Evolutionary conservation across 306 rosid genomes (phyloP), one percentile per base, ranked within the genome.

Genomic region (Prunus dulcis): DNA sequence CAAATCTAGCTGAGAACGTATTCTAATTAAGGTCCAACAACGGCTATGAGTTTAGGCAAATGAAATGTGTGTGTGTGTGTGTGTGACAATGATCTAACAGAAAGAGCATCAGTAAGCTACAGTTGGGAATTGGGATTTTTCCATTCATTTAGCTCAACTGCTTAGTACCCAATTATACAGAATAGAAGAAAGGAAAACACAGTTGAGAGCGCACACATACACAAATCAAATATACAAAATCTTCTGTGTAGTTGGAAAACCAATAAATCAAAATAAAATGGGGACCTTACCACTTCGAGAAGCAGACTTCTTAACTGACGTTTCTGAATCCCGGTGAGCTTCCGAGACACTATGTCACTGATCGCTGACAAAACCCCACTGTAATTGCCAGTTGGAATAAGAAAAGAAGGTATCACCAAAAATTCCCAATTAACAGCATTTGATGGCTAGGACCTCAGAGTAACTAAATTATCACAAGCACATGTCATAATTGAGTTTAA

Each of bases 281-380:
- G 34, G 28, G 46, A 46, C 1, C 78, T 73, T 49, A 85, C 97
- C 96, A 92, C 91, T 92, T 92, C 92, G 81, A 92, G 92, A 83
- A 90, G 74, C 71, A 95, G 82, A n/a, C 99, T 87, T 74, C 77
- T 87, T 60, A 90, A 17, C 75, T 92, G 96, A 83, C 92, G 84
- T 69, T 89, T 95, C 77, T 89, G 93, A 72, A 90, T 90, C 19
- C 97, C 97, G 15, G 90, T 89, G 64, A 95, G 97, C 88, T 90
- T 95, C 92, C 92, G 97, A 69, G 99, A 90, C 60, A 88, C 93
- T 20, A 89, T 14, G 45, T 95, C 99, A 38, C 93, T 92, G 75
- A 92, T 83, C 58, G 79, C 97, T 23, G 95, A 88, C 78, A 95
- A 80, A 65, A 88, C 90, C 71, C 90, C 99, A 0, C 91, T 11